phyloP scores from a whole-genome alignment of 495 filamentous ascomycete species.

The Xylaria grammica region DNA sequence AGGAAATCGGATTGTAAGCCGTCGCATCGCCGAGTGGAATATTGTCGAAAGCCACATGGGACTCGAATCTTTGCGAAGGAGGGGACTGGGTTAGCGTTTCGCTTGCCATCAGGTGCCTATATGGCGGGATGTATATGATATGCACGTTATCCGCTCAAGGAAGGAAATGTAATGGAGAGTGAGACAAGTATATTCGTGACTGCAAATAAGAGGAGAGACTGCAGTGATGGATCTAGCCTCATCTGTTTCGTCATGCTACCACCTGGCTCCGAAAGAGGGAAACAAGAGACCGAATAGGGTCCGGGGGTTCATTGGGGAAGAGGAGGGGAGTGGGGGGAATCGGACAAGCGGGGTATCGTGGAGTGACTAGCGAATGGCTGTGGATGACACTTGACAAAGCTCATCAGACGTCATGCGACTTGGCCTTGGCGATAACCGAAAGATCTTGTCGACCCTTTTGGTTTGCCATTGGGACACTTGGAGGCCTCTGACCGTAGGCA shows the following conservation, averaged over 20 bases:
- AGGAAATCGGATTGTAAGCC: slow-evolving; percentile 80
- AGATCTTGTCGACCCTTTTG: slow-evolving; percentile 3
- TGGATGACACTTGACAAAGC: slow-evolving; percentile 12
- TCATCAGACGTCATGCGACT: slow-evolving; percentile 24
- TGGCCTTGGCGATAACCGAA: slow-evolving; percentile 18
- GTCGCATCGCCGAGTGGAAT: slow-evolving; percentile 69
- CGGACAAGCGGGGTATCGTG: slow-evolving; percentile 22
- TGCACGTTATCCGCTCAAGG: slow-evolving; percentile 1
- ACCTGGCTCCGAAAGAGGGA: slow-evolving; percentile 12
- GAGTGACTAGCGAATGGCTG: slow-evolving; percentile 23
- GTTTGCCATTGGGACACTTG: slow-evolving; percentile 8
- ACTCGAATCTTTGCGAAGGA: slow-evolving; percentile 57
- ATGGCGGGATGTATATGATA: slow-evolving; percentile 1
- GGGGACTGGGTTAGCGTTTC: slow-evolving; percentile 47
- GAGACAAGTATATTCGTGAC: not conserved
- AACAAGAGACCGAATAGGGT: not conserved
- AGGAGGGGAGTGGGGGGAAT: slow-evolving; percentile 9
- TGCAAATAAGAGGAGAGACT: not conserved
- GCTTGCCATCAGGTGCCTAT: slow-evolving; percentile 40
- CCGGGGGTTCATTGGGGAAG: slow-evolving; percentile 12
- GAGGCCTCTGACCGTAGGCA: slow-evolving; percentile 9
- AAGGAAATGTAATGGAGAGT: slow-evolving; percentile 1
- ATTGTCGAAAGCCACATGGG: slow-evolving; percentile 89
- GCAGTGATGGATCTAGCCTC: slow-evolving; percentile 2
- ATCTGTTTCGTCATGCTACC: slow-evolving; percentile 1